Evolutionary conservation across 2,329 filamentous ascomycete species (phyloP), one percentile per base, ranked within the genome.

Genomic region (Claviceps digitariae): DNA sequence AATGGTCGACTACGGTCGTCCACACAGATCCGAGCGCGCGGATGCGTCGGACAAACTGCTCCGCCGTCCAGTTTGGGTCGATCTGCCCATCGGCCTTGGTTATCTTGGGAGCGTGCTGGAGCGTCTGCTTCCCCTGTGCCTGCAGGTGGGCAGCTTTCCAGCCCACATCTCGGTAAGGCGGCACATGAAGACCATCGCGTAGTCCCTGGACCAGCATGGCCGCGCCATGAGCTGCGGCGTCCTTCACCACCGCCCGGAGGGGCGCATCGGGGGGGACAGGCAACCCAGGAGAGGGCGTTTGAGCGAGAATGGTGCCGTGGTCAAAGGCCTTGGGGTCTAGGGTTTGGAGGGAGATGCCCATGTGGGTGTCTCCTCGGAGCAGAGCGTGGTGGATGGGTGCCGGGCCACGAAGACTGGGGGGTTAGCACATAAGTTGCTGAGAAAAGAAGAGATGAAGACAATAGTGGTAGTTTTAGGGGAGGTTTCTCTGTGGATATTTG

Each of bases 341-440:
- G 0, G 91, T 97, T 67, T 98, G 93, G 27, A 98, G 73, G 0
- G 87, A 86, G 23, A 96, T 77, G 25, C 93, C 93, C 0, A 86
- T 88, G 55, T 72, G 69, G 1, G 63, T 62, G 52, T 80, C 73
- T 13, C 76, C 71, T 29, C 77, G 70, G 15, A 97, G 74, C 38
- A 97, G 75, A n/a, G 87, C 82, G 67, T 90, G 86, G 57, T 95
- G 86, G 15, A 98, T 75, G 0, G 93, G 93, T 2, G 93, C 88
- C 12, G 93, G 80, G 2, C 93, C 93, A 54, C 86, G 83, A 55
- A 95, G 81, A 64, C 85, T 88, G 54, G n/a, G 27, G 21, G 27
- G n/a, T n/a, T n/a, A n/a, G n/a, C n/a, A n/a, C n/a, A n/a, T n/a
- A n/a, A n/a, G 31, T 34, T 12, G 31, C 10, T 34, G 27, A 29